Evolutionary conservation across 257 asterid genomes (phyloP), one percentile per base, ranked within the genome.

Genomic region (Solanum rostratum): DNA sequence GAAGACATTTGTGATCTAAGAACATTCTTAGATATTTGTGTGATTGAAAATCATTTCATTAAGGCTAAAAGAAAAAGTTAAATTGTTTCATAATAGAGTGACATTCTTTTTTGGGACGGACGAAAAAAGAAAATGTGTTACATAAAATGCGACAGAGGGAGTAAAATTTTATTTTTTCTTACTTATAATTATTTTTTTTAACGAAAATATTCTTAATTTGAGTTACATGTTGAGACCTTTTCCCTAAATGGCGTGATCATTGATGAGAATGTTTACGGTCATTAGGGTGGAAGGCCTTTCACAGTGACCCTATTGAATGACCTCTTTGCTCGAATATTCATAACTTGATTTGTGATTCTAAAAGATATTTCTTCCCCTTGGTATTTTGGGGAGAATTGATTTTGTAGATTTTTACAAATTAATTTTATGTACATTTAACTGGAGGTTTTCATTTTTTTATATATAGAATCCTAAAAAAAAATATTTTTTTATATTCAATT

Each of bases 311-410:
- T 19, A 45, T 33, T 70, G 57, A 74, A 2, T 27, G 19, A 39
- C 33, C 6, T 30, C 68, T 22, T 54, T 80, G 27, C 18, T 53
- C 45, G 85, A 88, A 85, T 86, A 88, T 81, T 85, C 84, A 78
- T 88, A 86, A 66, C 46, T 83, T 80, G 83, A 85, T 19, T 37
- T 74, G 81, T 66, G 85, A 81, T 81, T 81, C 59, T 82, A 39
- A 12, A 12, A 55, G 29, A 8, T 49, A 9, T 50, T 76, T 27
- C 27, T 15, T 45, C 8, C 3, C 29, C 18, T 11, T 41, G 3
- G 2, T 41, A n/a, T 71, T n/a, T 70, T 69, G 6, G 1, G 6
- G 15, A 59, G 16, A 22, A 59, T 2, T 4, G 16, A 22, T 22
- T 59, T n/a, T n/a, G 30, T n/a, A n/a, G 0, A 3, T 57, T 13